phyloP scores from a whole-genome alignment of 345 rosid genomes.

The Cardamine occulta region DNA sequence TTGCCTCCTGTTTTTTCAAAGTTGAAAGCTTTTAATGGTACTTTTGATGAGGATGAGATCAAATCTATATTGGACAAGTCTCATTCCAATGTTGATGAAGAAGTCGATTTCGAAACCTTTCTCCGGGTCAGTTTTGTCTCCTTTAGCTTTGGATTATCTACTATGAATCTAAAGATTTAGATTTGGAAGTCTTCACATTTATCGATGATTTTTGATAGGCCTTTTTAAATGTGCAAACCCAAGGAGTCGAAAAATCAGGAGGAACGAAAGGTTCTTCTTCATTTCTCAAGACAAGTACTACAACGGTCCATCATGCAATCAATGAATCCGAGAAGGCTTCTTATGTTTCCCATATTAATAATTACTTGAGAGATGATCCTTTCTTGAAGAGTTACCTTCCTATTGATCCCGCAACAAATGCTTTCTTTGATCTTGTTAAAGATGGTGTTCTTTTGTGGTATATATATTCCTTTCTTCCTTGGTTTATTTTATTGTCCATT shows the following conservation, averaged over 20 bases:
- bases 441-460: constrained; percentile 98
- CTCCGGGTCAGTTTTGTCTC: constrained; percentile 64
- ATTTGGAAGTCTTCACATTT: background rate
- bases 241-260: constrained; percentile 58
- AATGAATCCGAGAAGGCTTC: constrained; percentile 91
- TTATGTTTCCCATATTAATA: constrained; percentile 87
- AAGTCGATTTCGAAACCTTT: constrained; percentile 84
- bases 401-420: constrained; percentile 75
- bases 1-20: constrained; percentile 71
- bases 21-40: constrained; percentile 69
- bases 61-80: constrained; percentile 63
- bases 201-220: constrained; percentile 50
- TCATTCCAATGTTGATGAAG: constrained; percentile 50
- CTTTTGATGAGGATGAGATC: constrained; percentile 68
- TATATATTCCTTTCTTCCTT: constrained; percentile 3
- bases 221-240: constrained; percentile 65
- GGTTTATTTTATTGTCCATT: background rate
- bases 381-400: constrained; percentile 85
- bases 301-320: constrained; percentile 86
- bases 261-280: constrained; percentile 65
- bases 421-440: constrained; percentile 83
- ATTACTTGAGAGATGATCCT: constrained; percentile 78
- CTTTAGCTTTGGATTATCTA: background rate
- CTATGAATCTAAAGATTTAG: background rate
- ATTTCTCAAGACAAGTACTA: constrained; percentile 82